phyloP scores from a whole-genome alignment of 352 stramenopile species.

The Phytopythium montanum region DNA sequence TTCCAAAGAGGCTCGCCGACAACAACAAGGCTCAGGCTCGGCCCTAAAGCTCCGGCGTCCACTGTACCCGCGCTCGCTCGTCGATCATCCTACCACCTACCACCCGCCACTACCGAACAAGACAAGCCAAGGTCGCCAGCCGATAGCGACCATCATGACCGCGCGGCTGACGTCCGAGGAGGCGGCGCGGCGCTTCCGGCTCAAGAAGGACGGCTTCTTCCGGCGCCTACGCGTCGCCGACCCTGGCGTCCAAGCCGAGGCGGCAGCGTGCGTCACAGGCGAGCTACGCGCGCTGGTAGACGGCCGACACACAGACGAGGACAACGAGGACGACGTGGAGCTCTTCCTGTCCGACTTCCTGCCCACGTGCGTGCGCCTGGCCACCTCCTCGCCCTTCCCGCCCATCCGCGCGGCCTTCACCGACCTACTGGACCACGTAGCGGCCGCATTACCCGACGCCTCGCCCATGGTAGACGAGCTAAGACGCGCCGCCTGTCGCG shows the following conservation, averaged over 20 bases:
- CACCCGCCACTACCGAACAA: not conserved
- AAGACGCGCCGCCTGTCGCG: conserved; percentile 22
- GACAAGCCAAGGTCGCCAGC: not conserved
- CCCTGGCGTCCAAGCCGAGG: conserved; percentile 50
- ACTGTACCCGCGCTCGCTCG: not conserved
- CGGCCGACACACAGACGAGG: conserved; percentile 21
- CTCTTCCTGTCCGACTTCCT: conserved; percentile 60
- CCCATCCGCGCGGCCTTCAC: conserved; percentile 56
- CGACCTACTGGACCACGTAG: conserved; percentile 39
- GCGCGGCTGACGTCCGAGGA: conserved; percentile 31
- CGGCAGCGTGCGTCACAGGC: conserved; percentile 43
- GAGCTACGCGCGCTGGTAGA: conserved; percentile 59
- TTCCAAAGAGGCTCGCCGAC: not conserved
- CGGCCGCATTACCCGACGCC: conserved; percentile 33
- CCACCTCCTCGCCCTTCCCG: conserved; percentile 62
- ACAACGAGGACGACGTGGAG: conserved; percentile 25
- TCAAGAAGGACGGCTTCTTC: conserved; percentile 82
- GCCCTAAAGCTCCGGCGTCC: not conserved
- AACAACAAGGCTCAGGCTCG: not conserved
- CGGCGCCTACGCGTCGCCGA: conserved; percentile 70
- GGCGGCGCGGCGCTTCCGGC: conserved; percentile 45
- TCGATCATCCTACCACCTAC: not conserved
- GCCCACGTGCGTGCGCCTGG: conserved; percentile 59
- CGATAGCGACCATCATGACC: not conserved
- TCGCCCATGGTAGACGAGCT: conserved; percentile 15